Conservation (phyloP, 441 rosid genomes). For the Erodium moschatum region DNA sequence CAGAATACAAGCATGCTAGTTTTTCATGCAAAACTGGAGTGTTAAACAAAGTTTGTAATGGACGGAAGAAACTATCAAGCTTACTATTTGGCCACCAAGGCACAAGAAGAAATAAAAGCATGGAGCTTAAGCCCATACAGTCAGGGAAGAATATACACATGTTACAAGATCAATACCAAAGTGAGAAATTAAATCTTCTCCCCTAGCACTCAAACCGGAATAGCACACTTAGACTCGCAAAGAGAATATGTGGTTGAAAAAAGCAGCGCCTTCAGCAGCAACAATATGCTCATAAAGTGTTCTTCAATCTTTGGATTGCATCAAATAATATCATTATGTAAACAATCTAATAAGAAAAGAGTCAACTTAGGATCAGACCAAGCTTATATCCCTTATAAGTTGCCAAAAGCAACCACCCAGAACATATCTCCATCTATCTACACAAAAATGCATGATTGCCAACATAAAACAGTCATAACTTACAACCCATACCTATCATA, state of each 20-base stretch:
- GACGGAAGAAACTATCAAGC: neutral
- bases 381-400: neutral
- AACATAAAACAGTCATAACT: neutral
- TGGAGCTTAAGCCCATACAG: neutral
- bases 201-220: neutral
- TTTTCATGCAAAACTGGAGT: neutral
- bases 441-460: neutral
- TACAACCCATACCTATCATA: constrained; percentile 35
- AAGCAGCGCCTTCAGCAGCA: neutral
- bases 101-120: neutral
- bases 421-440: neutral
- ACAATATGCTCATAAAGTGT: neutral
- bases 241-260: neutral
- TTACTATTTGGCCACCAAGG: neutral
- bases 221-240: neutral
- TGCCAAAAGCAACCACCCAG: neutral
- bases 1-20: neutral
- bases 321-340: neutral
- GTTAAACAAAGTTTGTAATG: neutral
- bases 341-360: too few species aligned
- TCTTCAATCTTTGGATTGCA: neutral
- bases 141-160: too few species aligned
- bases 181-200: neutral
- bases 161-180: neutral
- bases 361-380: neutral